A percentile compares a stretch with the other conserved stretches of the same genome.
phyloP scores from a whole-genome alignment of 192 early-diverging fungal species.

The Lobosporangium transversale region DNA sequence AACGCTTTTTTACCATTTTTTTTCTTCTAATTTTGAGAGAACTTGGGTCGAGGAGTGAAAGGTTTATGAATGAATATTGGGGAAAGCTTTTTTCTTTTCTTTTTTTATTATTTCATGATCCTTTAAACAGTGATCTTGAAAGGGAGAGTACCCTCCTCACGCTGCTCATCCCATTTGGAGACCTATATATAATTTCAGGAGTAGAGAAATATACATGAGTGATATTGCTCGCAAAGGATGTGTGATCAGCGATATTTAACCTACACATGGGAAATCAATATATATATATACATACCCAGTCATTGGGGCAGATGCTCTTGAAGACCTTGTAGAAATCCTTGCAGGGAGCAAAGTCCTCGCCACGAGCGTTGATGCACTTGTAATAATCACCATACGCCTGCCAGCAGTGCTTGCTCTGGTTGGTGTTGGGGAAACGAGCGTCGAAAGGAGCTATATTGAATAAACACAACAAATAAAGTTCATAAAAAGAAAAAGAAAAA shows the following conservation, averaged over 20 bases:
- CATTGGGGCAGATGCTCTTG: slow-evolving; percentile 88
- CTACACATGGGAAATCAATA: too few species aligned
- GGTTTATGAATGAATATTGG: too few species aligned
- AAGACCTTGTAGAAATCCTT: slow-evolving; percentile 88
- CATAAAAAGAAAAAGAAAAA: too few species aligned
- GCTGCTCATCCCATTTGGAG: slow-evolving; percentile 48
- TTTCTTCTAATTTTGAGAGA: too few species aligned
- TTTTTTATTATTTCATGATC: neutral
- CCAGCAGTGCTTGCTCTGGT: slow-evolving; percentile 99
- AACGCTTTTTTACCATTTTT: too few species aligned
- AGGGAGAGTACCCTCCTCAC: slow-evolving; percentile 44
- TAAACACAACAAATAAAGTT: too few species aligned
- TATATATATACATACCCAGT: slow-evolving; percentile 86
- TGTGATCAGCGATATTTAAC: too few species aligned
- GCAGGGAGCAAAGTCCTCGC: slow-evolving; percentile 96
- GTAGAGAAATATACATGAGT: too few species aligned
- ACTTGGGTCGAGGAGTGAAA: too few species aligned
- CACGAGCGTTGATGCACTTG: slow-evolving; percentile 92
- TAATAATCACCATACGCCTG: slow-evolving; percentile 98
- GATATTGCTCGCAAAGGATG: too few species aligned
- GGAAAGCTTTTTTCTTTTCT: neutral
- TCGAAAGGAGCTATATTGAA: slow-evolving; percentile 69
- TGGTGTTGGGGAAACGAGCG: slow-evolving; percentile 95
- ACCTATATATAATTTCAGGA: too few species aligned
- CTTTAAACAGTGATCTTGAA: slow-evolving; percentile 41